phyloP scores from a whole-genome alignment of 768 basidiomycete genomes.

The Amanita molliuscula region DNA sequence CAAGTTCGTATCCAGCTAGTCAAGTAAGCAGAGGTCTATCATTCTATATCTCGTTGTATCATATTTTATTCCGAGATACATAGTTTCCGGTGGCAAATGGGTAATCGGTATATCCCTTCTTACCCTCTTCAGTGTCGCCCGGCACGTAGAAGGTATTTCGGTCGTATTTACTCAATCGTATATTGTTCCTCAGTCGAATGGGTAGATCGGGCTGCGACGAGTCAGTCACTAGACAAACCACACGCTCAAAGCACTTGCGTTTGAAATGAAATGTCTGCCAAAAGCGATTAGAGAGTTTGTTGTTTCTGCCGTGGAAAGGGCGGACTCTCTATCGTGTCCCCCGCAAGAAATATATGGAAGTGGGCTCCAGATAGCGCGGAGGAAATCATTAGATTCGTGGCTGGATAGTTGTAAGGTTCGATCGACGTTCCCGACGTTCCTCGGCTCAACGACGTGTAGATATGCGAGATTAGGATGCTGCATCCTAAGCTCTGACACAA shows the following conservation, averaged over 20 bases:
- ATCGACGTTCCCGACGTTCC: conserved; percentile 12
- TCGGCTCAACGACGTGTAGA: conserved; percentile 38
- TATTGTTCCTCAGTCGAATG: conserved; percentile 20
- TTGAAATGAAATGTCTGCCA: conserved; percentile 21
- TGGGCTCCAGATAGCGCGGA: conserved; percentile 36
- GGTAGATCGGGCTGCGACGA: conserved; percentile 31
- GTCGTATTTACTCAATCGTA: conserved; percentile 23
- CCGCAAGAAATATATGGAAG: conserved; percentile 31
- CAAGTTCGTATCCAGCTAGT: no score
- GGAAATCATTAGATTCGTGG: conserved; percentile 27
- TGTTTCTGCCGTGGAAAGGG: conserved; percentile 24
- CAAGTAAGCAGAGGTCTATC: no score
- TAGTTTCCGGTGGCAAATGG: conserved; percentile 12
- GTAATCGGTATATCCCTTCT: conserved; percentile 12
- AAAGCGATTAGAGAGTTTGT: conserved; percentile 21
- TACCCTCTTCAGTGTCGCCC: no score
- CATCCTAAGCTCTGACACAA: conserved; percentile 29
- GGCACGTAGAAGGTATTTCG: conserved; percentile 4
- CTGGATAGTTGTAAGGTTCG: conserved; percentile 5
- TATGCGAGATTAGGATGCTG: conserved; percentile 38
- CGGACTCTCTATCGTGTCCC: conserved; percentile 30
- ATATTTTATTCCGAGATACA: no score
- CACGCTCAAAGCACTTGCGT: conserved; percentile 15
- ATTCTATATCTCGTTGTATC: no score
- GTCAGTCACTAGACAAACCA: neutral